These are phyloP conservation scores for Alternaria brassicicola DNA, from an alignment of 2,329 filamentous ascomycete genomes.

Conservation along the genomic window DNA sequence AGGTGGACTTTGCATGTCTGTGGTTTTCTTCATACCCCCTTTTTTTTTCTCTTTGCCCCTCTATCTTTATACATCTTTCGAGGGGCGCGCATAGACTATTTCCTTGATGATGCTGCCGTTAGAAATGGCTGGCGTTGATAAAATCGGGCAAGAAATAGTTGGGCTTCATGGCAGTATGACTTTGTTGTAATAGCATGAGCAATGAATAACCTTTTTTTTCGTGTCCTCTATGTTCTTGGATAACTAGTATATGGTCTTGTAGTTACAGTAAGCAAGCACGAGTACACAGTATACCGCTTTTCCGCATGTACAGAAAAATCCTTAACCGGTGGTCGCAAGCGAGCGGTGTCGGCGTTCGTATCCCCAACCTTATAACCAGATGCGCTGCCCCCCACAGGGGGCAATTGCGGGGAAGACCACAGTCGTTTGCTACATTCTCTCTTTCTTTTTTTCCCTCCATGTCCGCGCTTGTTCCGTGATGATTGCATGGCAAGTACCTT, in stretches of 20 bases:
- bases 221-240: background rate
- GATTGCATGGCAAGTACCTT: too few species aligned
- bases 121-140: background rate
- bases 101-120: background rate
- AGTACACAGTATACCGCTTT: background rate
- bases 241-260: too few species aligned
- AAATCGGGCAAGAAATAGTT: background rate
- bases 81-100: background rate
- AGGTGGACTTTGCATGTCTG: background rate
- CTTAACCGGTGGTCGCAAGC: background rate
- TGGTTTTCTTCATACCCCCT: slow-evolving; percentile 20
- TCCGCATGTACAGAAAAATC: background rate
- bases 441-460: too few species aligned
- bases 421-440: rapidly evolving
- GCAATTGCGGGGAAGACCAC: background rate
- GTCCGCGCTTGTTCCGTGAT: too few species aligned
- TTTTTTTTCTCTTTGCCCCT: background rate
- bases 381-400: background rate
- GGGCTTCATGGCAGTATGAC: background rate
- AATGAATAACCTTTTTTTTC: background rate
- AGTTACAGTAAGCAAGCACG: too few species aligned
- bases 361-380: background rate
- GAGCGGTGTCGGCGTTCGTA: background rate
- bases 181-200: background rate
- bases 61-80: too few species aligned